A percentile compares a stretch with the other conserved stretches of the same genome.
These are phyloP conservation scores for Saccharomycopsis fermentans DNA, from an alignment of 805 yeast species.

Conservation along the genomic window DNA sequence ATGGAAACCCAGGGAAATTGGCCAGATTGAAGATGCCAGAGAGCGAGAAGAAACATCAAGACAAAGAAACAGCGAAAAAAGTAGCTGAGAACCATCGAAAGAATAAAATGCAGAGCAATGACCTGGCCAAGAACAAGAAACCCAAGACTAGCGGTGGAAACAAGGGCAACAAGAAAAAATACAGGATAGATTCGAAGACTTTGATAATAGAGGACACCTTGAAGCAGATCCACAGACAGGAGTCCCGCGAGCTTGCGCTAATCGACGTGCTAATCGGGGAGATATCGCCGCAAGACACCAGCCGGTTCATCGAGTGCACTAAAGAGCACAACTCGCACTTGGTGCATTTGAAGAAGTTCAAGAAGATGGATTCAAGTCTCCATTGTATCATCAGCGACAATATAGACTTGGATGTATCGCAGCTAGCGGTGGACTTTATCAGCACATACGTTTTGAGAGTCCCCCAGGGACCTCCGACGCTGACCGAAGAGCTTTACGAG, in stretches of 20 bases:
- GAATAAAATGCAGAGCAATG: neutral
- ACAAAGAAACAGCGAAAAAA: too few relatives aligned
- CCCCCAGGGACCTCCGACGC: conserved; percentile 38
- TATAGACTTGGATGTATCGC: conserved; percentile 24
- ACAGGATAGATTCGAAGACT: neutral
- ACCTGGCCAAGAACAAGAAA: neutral
- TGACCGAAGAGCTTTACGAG: conserved; percentile 49
- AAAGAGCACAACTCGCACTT: conserved; percentile 19
- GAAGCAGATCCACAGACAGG: neutral
- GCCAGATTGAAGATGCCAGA: too few relatives aligned
- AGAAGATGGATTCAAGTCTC: conserved; percentile 28
- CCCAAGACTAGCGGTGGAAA: neutral
- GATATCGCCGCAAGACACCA: neutral
- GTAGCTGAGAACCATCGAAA: neutral
- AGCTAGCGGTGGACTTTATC: conserved; percentile 21
- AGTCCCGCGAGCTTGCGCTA: neutral
- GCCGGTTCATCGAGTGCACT: neutral
- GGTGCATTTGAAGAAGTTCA: conserved; percentile 46
- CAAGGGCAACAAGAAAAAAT: neutral
- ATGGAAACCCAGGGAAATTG: neutral
- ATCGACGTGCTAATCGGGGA: neutral
- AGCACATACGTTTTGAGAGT: conserved; percentile 26
- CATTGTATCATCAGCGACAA: conserved; percentile 35
- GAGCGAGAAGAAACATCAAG: neutral
- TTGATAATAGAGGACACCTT: neutral